Evolutionary conservation across 768 basidiomycete genomes (phyloP), one percentile per base, ranked within the genome.

Genomic region (Infundibulicybe gibba): DNA sequence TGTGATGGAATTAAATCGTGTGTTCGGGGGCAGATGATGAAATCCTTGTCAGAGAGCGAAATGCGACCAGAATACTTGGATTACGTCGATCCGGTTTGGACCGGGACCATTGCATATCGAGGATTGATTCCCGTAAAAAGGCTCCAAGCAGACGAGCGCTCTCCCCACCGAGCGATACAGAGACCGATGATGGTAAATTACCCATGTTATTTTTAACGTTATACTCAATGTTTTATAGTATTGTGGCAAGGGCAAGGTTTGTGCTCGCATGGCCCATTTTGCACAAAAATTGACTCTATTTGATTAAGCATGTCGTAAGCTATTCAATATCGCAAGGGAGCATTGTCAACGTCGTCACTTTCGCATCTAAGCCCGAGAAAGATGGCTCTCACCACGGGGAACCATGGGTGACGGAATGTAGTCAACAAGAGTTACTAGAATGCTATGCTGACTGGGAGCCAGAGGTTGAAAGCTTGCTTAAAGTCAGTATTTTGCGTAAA

Each of bases 401-500:
- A 0, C 57, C 69, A 0, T 70, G 70, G 65, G 69, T 75, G 2
- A 54, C 58, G 17, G 35, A 19, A 38, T 19, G 63, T 69, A 12
- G 54, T 69, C 1, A 58, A 64, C 6, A 64, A 63, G 31, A 62
- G 70, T 12, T 70, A 77, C 43, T 19, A 77, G 1, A 49, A 66
- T 5, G 52, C 60, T 5, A 60, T 61, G 12, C 78, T 73, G 55
- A 62, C 20, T 75, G 80, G 62, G 79, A 80, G 48, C 60, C 69
- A 6, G 76, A 79, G 15, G 61, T 71, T 1, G 63, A 66, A 48
- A 62, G 65, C 0, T 52, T 81, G 4, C 56, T 81, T 6, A 53
- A 73, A 60, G 79, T 77, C 43, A 31, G 50, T 48, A 14, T 32
- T 30, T 13, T 44, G 25, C 16, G 16, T 25, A 25, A 25, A 25